A percentile compares a stretch with the other conserved stretches of the same genome.
phyloP scores from a whole-genome alignment of 306 rosid species.

The Lagenaria siceraria region DNA sequence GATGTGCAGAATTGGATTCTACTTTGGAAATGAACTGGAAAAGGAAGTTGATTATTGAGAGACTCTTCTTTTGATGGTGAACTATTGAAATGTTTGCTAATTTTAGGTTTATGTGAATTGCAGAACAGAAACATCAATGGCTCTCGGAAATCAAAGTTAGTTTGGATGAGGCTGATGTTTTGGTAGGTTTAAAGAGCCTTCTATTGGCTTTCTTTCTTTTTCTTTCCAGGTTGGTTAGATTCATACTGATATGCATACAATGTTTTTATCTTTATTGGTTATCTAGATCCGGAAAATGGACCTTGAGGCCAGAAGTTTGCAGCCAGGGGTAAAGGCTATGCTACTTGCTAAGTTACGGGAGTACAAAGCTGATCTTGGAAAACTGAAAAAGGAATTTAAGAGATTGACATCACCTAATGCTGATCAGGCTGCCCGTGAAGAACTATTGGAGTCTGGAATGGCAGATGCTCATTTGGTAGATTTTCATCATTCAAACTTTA shows the following conservation, averaged over 20 bases:
- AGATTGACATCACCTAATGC: slow-evolving; percentile 6
- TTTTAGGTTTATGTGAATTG: not conserved
- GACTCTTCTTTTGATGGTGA: not conserved
- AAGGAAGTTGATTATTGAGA: not conserved
- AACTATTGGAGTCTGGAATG: slow-evolving; percentile 10
- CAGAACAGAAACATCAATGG: slow-evolving; percentile 2
- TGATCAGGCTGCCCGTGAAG: slow-evolving; percentile 14
- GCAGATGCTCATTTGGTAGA: slow-evolving; percentile 7
- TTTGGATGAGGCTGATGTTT: slow-evolving; percentile 10
- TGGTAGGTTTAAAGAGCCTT: slow-evolving; percentile 2
- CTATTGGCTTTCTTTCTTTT: not conserved
- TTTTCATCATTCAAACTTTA: not conserved
- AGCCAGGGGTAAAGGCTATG: slow-evolving; percentile 13
- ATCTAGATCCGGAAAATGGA: slow-evolving; percentile 15
- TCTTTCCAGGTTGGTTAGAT: not conserved
- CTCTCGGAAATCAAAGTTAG: slow-evolving; percentile 10
- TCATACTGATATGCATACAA: not conserved
- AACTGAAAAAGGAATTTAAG: slow-evolving; percentile 10
- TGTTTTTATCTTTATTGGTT: not conserved
- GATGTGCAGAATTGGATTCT: not conserved
- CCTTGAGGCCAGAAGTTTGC: slow-evolving; percentile 18
- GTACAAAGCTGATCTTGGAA: slow-evolving; percentile 13
- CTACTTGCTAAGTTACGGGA: slow-evolving; percentile 14
- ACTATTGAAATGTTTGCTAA: not conserved
- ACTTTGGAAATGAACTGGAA: not conserved